Percentiles rank a stretch among this genome's conserved stretches.
phyloP scores from a whole-genome alignment of 2,329 filamentous ascomycete genomes.

The Colletotrichum aenigma region DNA sequence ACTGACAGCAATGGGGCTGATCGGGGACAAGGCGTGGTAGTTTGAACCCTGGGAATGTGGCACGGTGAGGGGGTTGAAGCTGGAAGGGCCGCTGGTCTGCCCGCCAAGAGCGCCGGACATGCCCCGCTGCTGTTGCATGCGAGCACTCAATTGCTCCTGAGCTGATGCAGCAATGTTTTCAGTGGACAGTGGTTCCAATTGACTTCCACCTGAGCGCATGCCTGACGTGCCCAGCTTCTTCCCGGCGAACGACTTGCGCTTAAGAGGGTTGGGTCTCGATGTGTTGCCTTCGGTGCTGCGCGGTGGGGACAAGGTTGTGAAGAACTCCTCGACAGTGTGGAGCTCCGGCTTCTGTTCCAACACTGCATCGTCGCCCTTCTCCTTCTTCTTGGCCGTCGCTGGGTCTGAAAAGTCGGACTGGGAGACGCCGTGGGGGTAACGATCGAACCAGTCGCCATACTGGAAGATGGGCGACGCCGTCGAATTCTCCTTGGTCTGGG shows the following conservation, averaged over 20 bases:
- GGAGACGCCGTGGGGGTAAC: conserved; percentile 90
- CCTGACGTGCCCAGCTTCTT: conserved; percentile 34
- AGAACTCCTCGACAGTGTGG: conserved; percentile 95
- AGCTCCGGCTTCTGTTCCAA: conserved; percentile 87
- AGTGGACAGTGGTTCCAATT: conserved; percentile 17
- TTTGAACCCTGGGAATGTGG: conserved; percentile 44
- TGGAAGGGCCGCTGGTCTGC: conserved; percentile 43
- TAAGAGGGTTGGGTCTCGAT: conserved; percentile 22
- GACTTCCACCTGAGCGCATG: conserved; percentile 16
- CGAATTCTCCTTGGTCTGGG: conserved; percentile 50
- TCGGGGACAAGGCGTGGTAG: conserved; percentile 55
- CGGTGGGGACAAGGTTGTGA: conserved; percentile 77
- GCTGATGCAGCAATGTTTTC: conserved; percentile 36
- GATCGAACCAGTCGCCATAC: conserved; percentile 97
- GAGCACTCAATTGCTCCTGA: conserved; percentile 37
- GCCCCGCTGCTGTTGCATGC: conserved; percentile 43
- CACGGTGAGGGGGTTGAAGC: conserved; percentile 46
- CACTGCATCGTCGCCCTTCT: conserved; percentile 84
- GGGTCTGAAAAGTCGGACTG: conserved; percentile 84
- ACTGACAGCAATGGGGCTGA: conserved; percentile 52
- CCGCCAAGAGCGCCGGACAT: conserved; percentile 45
- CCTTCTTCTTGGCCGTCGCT: conserved; percentile 68
- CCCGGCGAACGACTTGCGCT: conserved; percentile 38
- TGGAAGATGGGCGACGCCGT: conserved; percentile 76
- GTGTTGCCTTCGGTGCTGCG: conserved; percentile 46